These are phyloP conservation scores for Pontederia paniculata DNA, from an alignment of 176 grass and related monocot genomes.

Conservation along the genomic window DNA sequence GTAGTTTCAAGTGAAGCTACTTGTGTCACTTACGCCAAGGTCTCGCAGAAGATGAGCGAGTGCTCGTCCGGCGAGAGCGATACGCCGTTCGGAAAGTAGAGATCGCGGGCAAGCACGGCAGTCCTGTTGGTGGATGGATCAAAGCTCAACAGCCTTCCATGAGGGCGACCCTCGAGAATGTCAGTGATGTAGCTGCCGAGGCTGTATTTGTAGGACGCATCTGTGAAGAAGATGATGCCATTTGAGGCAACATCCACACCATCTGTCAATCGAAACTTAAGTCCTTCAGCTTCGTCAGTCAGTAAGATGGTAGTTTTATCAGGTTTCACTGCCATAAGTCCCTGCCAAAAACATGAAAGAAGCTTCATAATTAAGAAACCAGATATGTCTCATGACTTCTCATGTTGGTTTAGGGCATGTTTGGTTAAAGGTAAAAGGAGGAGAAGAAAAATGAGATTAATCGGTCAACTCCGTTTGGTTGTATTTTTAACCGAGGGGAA, in stretches of 20 bases:
- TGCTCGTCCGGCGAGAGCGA: constrained; percentile 50
- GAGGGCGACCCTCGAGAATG: constrained; percentile 40
- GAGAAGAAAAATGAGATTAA: too few species aligned
- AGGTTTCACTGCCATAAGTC: constrained; percentile 41
- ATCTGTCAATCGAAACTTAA: constrained; percentile 60
- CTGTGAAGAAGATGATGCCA: constrained; percentile 66
- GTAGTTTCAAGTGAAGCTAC: too few species aligned
- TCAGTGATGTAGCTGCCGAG: constrained; percentile 20
- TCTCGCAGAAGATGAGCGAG: constrained; percentile 71
- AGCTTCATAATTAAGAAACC: too few species aligned
- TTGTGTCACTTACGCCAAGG: constrained; percentile 30
- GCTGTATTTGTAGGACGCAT: constrained; percentile 60
- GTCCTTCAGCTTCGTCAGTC: constrained; percentile 40
- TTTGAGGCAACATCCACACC: constrained; percentile 66
- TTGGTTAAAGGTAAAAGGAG: too few species aligned
- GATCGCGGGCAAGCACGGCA: constrained; percentile 39
- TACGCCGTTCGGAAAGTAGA: constrained; percentile 76
- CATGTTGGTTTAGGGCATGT: too few species aligned
- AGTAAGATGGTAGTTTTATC: constrained; percentile 40
- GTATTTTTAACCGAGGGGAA: too few species aligned
- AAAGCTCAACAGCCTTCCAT: constrained; percentile 61
- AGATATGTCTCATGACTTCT: too few species aligned
- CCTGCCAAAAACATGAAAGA: constrained; percentile 22
- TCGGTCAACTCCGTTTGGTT: too few species aligned
- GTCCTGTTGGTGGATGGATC: constrained; percentile 41